Conservation (phyloP, 1,139 yeast species). For the Barnettozyma hawaiiensis region DNA sequence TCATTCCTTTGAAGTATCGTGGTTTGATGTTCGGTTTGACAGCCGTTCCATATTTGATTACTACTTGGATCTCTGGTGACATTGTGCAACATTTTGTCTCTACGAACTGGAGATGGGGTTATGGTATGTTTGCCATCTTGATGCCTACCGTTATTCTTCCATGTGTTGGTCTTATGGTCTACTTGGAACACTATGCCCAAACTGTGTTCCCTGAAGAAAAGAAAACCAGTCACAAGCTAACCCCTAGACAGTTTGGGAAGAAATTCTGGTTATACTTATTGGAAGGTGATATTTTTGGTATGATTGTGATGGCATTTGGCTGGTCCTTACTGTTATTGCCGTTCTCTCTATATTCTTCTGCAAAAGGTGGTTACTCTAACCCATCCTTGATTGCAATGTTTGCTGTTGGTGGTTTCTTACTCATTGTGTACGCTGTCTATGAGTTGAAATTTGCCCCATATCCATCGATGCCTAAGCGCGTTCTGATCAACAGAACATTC, state of each 20-base stretch:
- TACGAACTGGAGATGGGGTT: conserved; percentile 38
- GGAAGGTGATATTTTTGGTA: conserved; percentile 35
- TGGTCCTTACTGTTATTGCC: conserved; percentile 34
- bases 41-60: conserved; percentile 30
- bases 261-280: conserved; percentile 12
- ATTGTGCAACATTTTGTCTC: conserved; percentile 29
- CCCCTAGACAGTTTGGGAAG: neutral
- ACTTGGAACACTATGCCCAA: conserved; percentile 29
- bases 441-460: conserved; percentile 30
- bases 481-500: conserved; percentile 32
- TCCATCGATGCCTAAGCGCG: conserved; percentile 34
- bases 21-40: conserved; percentile 28
- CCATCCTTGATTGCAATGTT: conserved; percentile 38
- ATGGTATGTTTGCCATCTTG: conserved; percentile 36
- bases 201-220: conserved; percentile 4
- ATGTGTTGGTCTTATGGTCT: conserved; percentile 28
- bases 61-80: conserved; percentile 33
- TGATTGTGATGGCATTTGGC: conserved; percentile 34
- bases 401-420: conserved; percentile 31
- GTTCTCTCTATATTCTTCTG: conserved; percentile 30
- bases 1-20: conserved; percentile 34
- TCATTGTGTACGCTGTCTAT: conserved; percentile 27
- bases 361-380: conserved; percentile 31
- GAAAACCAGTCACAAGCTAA: conserved; percentile 5
- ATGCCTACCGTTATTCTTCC: conserved; percentile 33